These are phyloP conservation scores for Candida sp. DNA, from an alignment of 1,139 yeast genomes.

Conservation along the genomic window DNA sequence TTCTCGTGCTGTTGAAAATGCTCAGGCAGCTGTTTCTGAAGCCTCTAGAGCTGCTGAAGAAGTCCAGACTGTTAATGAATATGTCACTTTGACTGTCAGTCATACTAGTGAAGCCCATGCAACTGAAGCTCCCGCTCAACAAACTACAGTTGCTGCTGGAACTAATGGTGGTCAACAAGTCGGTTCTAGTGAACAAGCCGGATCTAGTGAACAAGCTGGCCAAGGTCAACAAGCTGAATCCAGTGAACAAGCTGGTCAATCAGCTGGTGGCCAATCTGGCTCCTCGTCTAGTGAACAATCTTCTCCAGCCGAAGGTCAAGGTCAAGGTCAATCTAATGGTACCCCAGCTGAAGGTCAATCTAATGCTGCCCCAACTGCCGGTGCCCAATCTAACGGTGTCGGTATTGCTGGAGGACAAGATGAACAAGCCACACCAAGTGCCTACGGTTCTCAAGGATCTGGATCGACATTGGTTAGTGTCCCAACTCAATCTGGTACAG, in stretches of 20 bases:
- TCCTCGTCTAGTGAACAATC: too few species aligned
- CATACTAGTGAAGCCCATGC: conserved; percentile 3
- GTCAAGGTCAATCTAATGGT: too few species aligned
- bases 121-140: conserved; percentile 3
- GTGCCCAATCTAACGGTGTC: too few species aligned
- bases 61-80: conserved; percentile 3
- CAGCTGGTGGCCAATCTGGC: too few species aligned
- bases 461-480: neutral
- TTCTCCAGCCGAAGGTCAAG: too few species aligned
- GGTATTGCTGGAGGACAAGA: neutral
- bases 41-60: conserved; percentile 11
- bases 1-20: conserved; percentile 8
- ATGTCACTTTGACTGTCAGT: conserved; percentile 4
- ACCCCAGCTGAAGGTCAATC: too few species aligned
- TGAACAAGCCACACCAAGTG: neutral
- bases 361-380: too few species aligned
- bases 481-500: neutral
- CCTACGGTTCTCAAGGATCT: neutral
- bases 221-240: neutral
- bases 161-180: neutral
- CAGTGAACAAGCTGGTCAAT: neutral
- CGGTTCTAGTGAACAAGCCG: neutral
- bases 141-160: neutral
- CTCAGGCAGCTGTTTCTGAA: conserved; percentile 10
- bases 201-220: neutral